Conservation (phyloP, 2,329 filamentous ascomycete genomes). For the Cladophialophora bantiana region DNA sequence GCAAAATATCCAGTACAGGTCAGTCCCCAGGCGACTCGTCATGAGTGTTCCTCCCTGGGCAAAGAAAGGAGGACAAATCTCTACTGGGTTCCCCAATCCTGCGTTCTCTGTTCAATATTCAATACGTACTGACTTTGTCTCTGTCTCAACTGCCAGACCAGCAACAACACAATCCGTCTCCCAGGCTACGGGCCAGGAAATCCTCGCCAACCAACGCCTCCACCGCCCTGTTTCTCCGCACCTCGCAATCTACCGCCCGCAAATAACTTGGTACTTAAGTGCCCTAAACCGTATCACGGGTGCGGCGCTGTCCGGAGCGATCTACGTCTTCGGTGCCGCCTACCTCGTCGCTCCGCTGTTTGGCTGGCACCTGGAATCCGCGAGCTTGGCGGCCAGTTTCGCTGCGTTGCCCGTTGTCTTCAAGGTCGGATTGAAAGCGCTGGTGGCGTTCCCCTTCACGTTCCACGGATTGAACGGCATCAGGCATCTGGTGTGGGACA, state of each 20-base stretch:
- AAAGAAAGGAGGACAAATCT: not conserved
- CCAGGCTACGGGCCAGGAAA: constrained; percentile 61
- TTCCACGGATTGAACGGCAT: constrained; percentile 74
- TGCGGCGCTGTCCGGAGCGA: constrained; percentile 69
- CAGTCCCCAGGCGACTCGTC: constrained; percentile 37
- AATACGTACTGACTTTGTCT: constrained; percentile 5
- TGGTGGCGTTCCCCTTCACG: constrained; percentile 69
- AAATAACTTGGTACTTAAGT: constrained; percentile 83
- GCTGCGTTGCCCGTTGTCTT: constrained; percentile 65
- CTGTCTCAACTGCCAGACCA: constrained; percentile 25
- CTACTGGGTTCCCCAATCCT: not conserved
- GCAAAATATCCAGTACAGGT: constrained; percentile 55
- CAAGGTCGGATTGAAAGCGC: constrained; percentile 67
- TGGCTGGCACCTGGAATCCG: constrained; percentile 73
- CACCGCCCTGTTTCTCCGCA: constrained; percentile 84
- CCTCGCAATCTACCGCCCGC: constrained; percentile 81
- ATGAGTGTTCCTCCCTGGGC: not conserved
- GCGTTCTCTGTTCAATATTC: not conserved
- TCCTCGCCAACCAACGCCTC: constrained; percentile 82
- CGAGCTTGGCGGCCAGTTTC: constrained; percentile 69
- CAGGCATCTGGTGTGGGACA: constrained; percentile 75
- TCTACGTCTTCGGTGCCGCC: constrained; percentile 80
- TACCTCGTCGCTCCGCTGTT: constrained; percentile 82
- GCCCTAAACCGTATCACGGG: constrained; percentile 87
- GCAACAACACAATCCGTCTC: constrained; percentile 58